These are phyloP conservation scores for Astraeus odoratus DNA, from an alignment of 768 basidiomycete species.

Conservation along the genomic window DNA sequence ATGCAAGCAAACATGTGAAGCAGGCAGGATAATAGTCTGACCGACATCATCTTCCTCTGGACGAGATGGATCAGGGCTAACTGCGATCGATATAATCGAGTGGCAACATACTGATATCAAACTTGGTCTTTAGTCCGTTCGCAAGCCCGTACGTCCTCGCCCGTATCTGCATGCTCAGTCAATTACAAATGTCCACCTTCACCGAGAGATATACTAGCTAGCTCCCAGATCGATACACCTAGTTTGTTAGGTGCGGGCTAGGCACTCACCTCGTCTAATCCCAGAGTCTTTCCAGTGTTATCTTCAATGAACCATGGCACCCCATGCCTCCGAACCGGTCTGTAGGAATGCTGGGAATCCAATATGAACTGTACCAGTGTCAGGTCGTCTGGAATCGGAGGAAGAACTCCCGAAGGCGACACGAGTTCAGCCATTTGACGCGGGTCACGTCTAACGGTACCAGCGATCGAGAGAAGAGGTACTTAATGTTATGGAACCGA, in stretches of 20 bases:
- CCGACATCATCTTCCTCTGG: slow-evolving; percentile 35
- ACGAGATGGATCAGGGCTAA: not conserved
- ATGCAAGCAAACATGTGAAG: not conserved
- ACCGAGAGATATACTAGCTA: not conserved
- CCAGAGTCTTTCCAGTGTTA: slow-evolving; percentile 28
- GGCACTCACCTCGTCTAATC: slow-evolving; percentile 31
- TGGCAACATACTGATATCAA: slow-evolving; percentile 26
- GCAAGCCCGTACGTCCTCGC: slow-evolving; percentile 31
- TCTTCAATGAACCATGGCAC: slow-evolving; percentile 39
- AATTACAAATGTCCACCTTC: not conserved
- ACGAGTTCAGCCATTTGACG: slow-evolving; percentile 22
- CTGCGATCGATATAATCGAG: not conserved
- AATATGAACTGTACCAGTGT: slow-evolving; percentile 33
- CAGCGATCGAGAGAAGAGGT: no score
- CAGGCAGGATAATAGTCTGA: slow-evolving; percentile 12
- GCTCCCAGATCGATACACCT: not conserved
- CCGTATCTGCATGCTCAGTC: slow-evolving; percentile 24
- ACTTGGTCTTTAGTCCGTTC: slow-evolving; percentile 29
- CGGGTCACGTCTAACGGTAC: no score
- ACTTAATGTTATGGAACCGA: no score
- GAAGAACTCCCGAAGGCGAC: slow-evolving; percentile 23
- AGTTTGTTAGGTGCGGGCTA: no score
- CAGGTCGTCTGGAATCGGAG: slow-evolving; percentile 33
- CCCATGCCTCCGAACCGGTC: slow-evolving; percentile 18
- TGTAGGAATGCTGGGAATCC: slow-evolving; percentile 26